These are phyloP conservation scores for Fusarium nematophilum DNA, from an alignment of 2,329 filamentous ascomycete species.

Conservation along the genomic window DNA sequence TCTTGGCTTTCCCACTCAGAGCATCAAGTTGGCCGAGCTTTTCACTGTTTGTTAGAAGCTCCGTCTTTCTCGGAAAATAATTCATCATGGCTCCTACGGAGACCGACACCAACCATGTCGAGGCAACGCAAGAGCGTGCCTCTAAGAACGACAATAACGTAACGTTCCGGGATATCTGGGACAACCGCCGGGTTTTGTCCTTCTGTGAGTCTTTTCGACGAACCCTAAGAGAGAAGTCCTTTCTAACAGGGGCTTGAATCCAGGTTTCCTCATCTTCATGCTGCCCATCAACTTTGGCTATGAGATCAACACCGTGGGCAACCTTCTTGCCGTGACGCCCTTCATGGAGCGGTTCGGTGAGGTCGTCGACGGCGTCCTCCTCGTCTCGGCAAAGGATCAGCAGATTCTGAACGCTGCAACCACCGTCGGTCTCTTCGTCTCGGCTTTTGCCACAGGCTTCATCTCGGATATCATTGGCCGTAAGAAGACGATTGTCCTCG, in stretches of 20 bases:
- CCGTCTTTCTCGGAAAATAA: not conserved
- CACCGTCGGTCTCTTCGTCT: conserved; percentile 45
- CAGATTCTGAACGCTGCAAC: conserved; percentile 46
- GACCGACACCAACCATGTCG: conserved; percentile 21
- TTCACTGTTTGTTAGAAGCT: not conserved
- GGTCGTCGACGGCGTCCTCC: conserved; percentile 17
- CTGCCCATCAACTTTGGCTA: conserved; percentile 47
- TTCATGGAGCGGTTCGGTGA: conserved; percentile 42
- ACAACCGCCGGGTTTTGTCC: conserved; percentile 28
- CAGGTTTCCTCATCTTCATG: conserved; percentile 44
- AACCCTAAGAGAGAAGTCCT: rapidly evolving
- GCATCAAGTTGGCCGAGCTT: not conserved
- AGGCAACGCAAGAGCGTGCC: conserved; percentile 8
- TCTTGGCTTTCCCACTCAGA: not conserved
- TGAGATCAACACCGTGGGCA: conserved; percentile 43
- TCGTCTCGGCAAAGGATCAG: conserved; percentile 42
- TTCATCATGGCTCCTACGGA: conserved; percentile 20
- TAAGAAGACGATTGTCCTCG: conserved; percentile 39
- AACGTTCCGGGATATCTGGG: conserved; percentile 32
- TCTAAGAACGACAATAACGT: conserved; percentile 1
- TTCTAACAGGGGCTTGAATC: not conserved
- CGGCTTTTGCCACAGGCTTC: conserved; percentile 43
- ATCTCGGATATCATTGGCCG: conserved; percentile 43
- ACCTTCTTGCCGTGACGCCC: conserved; percentile 43
- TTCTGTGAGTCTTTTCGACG: conserved; percentile 19